Percentiles rank a stretch among this genome's conserved stretches.
Conservation (phyloP, 2,329 filamentous ascomycete species). For the Aaosphaeria arxii region DNA sequence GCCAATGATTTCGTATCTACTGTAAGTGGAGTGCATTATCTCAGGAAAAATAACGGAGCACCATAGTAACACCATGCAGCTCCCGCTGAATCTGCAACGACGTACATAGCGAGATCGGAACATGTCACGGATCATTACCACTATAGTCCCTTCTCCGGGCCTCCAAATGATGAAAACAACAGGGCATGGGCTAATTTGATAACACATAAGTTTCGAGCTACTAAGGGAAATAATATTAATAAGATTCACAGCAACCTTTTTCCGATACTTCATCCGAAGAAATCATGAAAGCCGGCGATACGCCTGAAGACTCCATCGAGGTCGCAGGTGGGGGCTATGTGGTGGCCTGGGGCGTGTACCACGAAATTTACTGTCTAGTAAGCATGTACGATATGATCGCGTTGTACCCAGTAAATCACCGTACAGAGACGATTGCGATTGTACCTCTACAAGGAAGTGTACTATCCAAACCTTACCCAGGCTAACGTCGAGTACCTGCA, state of each 20-base stretch:
- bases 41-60: too few relatives aligned
- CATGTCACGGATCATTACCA: neutral
- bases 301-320: neutral
- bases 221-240: neutral
- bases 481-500: neutral
- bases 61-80: too few relatives aligned
- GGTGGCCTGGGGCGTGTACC: constrained; percentile 5
- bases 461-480: too few relatives aligned
- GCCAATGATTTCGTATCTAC: too few relatives aligned
- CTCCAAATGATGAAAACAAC: neutral
- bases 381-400: neutral
- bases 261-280: neutral
- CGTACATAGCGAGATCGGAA: neutral
- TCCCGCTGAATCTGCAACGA: too few relatives aligned
- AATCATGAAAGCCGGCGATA: neutral
- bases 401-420: neutral
- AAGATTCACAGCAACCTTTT: neutral
- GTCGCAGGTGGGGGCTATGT: constrained; percentile 2
- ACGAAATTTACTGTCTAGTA: constrained; percentile 6
- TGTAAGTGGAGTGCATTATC: too few relatives aligned
- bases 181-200: neutral
- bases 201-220: neutral
- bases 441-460: too few relatives aligned
- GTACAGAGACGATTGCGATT: too few relatives aligned
- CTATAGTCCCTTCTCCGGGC: neutral